These are phyloP conservation scores for Boletellus ananas DNA, from an alignment of 768 basidiomycete species.

Conservation along the genomic window DNA sequence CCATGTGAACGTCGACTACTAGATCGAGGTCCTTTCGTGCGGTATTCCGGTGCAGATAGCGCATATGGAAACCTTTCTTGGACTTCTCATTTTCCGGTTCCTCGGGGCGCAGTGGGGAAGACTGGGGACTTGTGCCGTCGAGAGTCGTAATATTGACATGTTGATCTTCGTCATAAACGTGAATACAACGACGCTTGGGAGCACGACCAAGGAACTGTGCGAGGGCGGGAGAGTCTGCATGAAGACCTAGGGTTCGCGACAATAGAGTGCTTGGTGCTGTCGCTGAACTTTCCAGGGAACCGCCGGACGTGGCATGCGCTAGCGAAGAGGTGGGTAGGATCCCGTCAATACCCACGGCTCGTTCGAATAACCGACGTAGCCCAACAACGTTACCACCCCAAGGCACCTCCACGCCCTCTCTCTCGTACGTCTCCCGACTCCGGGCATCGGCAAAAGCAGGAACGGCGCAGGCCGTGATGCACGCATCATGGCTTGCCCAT, in stretches of 20 bases:
- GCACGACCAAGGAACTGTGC: constrained; percentile 48
- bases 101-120: neutral
- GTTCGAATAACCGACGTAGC: constrained; percentile 45
- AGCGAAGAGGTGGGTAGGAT: constrained; percentile 11
- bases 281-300: constrained; percentile 5
- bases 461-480: constrained; percentile 43
- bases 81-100: neutral
- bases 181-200: constrained; percentile 40
- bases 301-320: neutral
- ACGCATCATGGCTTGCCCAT: constrained; percentile 50
- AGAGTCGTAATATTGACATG: constrained; percentile 32
- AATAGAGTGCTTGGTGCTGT: constrained; percentile 36
- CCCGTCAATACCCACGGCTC: constrained; percentile 42
- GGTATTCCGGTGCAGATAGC: constrained; percentile 38
- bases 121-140: constrained; percentile 2
- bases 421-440: constrained; percentile 35
- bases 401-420: constrained; percentile 35
- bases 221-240: constrained; percentile 48
- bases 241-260: constrained; percentile 46
- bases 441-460: constrained; percentile 32
- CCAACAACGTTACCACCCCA: constrained; percentile 40
- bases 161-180: constrained; percentile 33
- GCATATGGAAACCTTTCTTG: constrained; percentile 33
- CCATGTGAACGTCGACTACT: constrained; percentile 8
- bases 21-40: constrained; percentile 39